Base-by-base conservation (phyloP, 2,329 filamentous ascomycete genomes). In the Ophiostoma quercus region DNA sequence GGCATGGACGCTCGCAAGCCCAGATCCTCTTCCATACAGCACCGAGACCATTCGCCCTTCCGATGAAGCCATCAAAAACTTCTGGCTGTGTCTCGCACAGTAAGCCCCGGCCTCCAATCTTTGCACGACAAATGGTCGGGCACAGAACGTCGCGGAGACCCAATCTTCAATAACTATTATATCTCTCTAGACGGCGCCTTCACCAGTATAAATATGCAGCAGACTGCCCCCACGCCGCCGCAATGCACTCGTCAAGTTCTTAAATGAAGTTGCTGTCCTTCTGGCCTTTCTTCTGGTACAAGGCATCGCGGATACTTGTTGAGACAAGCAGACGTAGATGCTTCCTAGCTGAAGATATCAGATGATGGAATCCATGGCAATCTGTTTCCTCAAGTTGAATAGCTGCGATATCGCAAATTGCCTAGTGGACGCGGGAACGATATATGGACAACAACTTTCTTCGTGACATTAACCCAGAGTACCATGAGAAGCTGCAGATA, bases 361-460 rank as follows among this genome's bases (percentile, higher is more conserved):
- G 75, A 82, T 0, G 70, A 77, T 1, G 79, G 79, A 0, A 81
- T 87, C 1, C 74, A 77, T 29, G 86, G 86, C 0, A 88, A 88
- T 87, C 71, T 79, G 83, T 77, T 84, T 85, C 65, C 74, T 87
- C 43, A 84, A 87, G 77, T 79, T 77, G 73, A 86, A 87, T 73
- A 85, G 81, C 70, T 72, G 80, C 41, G 74, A 78, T 0, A 78
- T 85, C 68, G 82, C 81, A 29, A 37, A 29, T 29, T 29, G 25
- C 25, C 25, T 29, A 29, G 25, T 29, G 25, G 25, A 29, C 25
- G 25, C 25, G 25, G 25, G 25, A 29, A 29, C 25, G 25, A 29
- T 29, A 29, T 29, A 29, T 29, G 25, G 25, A 32, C 4, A 29
- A 39, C 2, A 34, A 57, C 14, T 68, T 66, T 16, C 37, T 70